A percentile compares a stretch with the other conserved stretches of the same genome.
Conservation (phyloP, 2,329 filamentous ascomycete genomes). For the Talaromyces albobiverticillius region DNA sequence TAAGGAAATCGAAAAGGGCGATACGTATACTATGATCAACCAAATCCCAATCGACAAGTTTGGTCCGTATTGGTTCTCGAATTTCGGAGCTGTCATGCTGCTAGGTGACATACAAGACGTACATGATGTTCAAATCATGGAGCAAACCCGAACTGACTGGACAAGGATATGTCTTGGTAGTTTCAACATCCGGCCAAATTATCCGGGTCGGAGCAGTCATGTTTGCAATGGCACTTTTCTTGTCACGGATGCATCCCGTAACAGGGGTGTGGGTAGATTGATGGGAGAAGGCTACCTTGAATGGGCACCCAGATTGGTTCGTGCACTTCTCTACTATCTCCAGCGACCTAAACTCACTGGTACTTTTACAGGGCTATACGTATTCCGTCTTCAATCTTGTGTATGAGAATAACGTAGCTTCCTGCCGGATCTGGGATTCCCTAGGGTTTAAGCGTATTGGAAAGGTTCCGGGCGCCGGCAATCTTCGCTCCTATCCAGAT, state of each 20-base stretch:
- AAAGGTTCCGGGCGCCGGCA: slow-evolving; percentile 69
- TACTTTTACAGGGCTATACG: slow-evolving; percentile 65
- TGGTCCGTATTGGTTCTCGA: slow-evolving; percentile 83
- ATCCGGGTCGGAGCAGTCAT: slow-evolving; percentile 85
- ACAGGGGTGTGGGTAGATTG: slow-evolving; percentile 69
- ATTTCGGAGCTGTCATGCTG: slow-evolving; percentile 85
- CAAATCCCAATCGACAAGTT: slow-evolving; percentile 72
- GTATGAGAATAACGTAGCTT: slow-evolving; percentile 89
- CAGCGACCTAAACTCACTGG: neutral
- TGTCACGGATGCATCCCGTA: slow-evolving; percentile 69
- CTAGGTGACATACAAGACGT: slow-evolving; percentile 68
- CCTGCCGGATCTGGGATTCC: slow-evolving; percentile 86
- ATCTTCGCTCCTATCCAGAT: slow-evolving; percentile 65
- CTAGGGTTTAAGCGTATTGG: slow-evolving; percentile 91
- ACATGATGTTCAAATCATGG: slow-evolving; percentile 51
- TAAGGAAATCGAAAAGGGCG: slow-evolving; percentile 85
- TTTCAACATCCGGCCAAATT: slow-evolving; percentile 94
- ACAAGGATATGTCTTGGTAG: slow-evolving; percentile 77
- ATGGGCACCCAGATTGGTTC: slow-evolving; percentile 65
- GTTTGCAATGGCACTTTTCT: slow-evolving; percentile 76
- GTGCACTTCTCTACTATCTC: neutral
- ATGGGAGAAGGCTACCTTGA: slow-evolving; percentile 76
- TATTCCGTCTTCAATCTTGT: slow-evolving; percentile 94
- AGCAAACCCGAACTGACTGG: slow-evolving; percentile 66
- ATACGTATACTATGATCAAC: slow-evolving; percentile 87